Percentiles rank a stretch among this genome's conserved stretches.
phyloP scores from a whole-genome alignment of 2,329 filamentous ascomycete genomes.

The Plenodomus lindquistii region DNA sequence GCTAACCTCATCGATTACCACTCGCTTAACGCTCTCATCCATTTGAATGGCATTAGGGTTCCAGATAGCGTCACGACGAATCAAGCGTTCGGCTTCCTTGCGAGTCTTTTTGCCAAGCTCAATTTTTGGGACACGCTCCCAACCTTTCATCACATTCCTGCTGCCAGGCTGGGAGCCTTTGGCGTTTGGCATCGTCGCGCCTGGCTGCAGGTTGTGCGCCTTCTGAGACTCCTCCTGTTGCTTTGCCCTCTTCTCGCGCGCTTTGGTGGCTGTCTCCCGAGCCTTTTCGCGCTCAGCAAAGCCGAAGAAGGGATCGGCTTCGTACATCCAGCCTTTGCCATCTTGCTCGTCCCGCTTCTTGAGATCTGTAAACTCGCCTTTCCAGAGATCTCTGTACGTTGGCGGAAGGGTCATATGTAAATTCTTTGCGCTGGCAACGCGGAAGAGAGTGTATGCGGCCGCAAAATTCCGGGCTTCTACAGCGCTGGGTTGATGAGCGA shows the following conservation, averaged over 20 bases:
- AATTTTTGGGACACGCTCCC: slow-evolving; percentile 84
- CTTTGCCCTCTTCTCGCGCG: slow-evolving; percentile 65
- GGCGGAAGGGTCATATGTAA: slow-evolving; percentile 93
- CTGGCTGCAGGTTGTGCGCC: slow-evolving; percentile 56
- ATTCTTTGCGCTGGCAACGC: slow-evolving; percentile 94
- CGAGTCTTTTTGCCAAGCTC: slow-evolving; percentile 88
- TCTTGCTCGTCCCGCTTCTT: slow-evolving; percentile 81
- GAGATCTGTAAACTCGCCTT: slow-evolving; percentile 77
- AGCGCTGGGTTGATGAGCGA: slow-evolving; percentile 75
- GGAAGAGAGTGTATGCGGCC: slow-evolving; percentile 86
- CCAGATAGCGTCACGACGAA: slow-evolving; percentile 81
- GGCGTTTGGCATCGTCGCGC: slow-evolving; percentile 32
- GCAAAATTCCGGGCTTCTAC: slow-evolving; percentile 93
- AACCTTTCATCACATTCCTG: slow-evolving; percentile 66
- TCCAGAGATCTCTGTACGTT: slow-evolving; percentile 88
- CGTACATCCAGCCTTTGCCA: slow-evolving; percentile 85
- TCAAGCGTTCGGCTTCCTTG: slow-evolving; percentile 74
- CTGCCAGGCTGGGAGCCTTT: slow-evolving; percentile 34
- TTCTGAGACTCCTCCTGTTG: slow-evolving; percentile 64
- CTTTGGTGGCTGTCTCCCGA: slow-evolving; percentile 76
- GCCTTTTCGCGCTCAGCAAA: slow-evolving; percentile 79
- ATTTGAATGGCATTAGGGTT: slow-evolving; percentile 78
- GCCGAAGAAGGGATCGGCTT: slow-evolving; percentile 88
- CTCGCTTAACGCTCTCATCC: slow-evolving; percentile 58
- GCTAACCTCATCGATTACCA: slow-evolving; percentile 72